Percentiles rank a stretch among this genome's conserved stretches.
Conservation (phyloP, 768 basidiomycete genomes). For the Suillus occidentalis region DNA sequence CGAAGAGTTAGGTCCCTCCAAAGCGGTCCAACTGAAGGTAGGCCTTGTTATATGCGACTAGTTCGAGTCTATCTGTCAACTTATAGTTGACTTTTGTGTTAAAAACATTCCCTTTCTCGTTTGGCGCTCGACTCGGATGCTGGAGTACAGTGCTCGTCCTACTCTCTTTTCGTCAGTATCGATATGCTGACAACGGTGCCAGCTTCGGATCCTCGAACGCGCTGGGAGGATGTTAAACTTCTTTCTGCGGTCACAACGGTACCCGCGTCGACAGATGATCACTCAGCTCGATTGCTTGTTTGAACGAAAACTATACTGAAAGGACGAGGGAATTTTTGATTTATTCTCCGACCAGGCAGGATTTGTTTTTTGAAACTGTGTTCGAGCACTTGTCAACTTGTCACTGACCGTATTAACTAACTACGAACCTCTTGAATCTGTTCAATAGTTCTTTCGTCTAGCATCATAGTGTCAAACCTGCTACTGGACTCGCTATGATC, state of each 20-base stretch:
- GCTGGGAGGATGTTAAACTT: background rate
- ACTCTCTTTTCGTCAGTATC: background rate
- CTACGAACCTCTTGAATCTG: background rate
- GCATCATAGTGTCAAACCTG: constrained; percentile 53
- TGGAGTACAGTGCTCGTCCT: background rate
- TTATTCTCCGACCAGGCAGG: background rate
- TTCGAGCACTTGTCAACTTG: background rate
- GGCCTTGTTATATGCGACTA: background rate
- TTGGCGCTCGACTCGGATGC: background rate
- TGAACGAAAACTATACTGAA: background rate
- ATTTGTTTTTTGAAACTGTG: background rate
- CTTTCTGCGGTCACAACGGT: background rate
- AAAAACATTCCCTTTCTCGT: background rate
- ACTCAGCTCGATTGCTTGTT: background rate
- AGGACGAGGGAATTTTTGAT: constrained; percentile 8
- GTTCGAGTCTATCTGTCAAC: background rate
- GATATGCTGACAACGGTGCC: background rate
- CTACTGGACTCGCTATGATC: constrained; percentile 57
- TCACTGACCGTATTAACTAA: background rate
- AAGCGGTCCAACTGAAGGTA: background rate
- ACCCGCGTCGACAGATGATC: background rate
- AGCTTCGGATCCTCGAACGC: background rate
- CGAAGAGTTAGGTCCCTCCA: background rate
- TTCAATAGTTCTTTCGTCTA: constrained; percentile 28
- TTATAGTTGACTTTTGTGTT: background rate